Conservation (phyloP, 306 rosid genomes). For the Purshia tridentata region DNA sequence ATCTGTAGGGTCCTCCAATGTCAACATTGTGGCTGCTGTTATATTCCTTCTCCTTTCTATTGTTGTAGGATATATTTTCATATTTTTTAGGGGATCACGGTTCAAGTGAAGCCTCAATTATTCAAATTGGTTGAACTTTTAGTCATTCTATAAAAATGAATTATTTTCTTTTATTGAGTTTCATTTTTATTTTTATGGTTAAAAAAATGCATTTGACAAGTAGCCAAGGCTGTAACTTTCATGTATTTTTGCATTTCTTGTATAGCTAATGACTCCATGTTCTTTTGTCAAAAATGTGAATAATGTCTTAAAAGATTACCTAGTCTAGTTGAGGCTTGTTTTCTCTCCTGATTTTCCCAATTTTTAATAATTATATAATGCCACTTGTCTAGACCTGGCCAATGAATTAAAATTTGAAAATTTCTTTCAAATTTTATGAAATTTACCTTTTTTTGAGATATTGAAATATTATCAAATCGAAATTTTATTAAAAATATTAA, state of each 20-base stretch:
- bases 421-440: no score
- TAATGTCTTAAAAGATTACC: no score
- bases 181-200: not conserved
- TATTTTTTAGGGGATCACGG: constrained; percentile 29
- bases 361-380: no score
- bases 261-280: not conserved
- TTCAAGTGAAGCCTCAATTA: not conserved
- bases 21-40: constrained; percentile 46
- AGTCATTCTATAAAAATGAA: not conserved
- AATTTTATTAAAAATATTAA: no score
- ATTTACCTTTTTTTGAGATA: no score
- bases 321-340: no score
- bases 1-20: constrained; percentile 25
- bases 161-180: not conserved
- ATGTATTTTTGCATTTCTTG: not conserved
- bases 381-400: no score
- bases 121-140: not conserved
- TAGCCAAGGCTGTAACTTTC: not conserved
- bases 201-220: not conserved
- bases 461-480: no score
- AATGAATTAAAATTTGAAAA: no score
- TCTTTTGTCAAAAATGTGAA: no score
- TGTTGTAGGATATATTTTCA: constrained; percentile 48
- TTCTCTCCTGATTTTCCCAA: no score
- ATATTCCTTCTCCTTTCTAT: constrained; percentile 56